Percentiles rank a stretch among this genome's conserved stretches.
Conservation (phyloP, 306 rosid genomes). For the barrel medic (Medicago truncatula) region MtrunA17r5.0-ANR NC_053048.1:23579001-23579500, state of each 20-base stretch:
- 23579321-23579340: constrained; percentile 9
- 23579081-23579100: constrained; percentile 22
- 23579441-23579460: too few relatives aligned
- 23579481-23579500: too few relatives aligned
- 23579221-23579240: constrained; percentile 23
- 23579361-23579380: constrained; percentile 38
- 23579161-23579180: background rate
- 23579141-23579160: constrained; percentile 1
- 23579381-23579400: constrained; percentile 18
- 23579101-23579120: constrained; percentile 37
- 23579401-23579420: constrained; percentile 1
- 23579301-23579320: background rate
- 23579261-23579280: constrained; percentile 47
- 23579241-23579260: constrained; percentile 20
- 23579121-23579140: constrained; percentile 17
- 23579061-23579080: constrained; percentile 28
- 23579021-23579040: constrained; percentile 12
- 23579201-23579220: constrained; percentile 20
- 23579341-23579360: constrained; percentile 30
- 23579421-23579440: constrained; percentile 13
- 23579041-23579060: background rate
- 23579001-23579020: background rate
- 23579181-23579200: constrained; percentile 11
- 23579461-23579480: too few relatives aligned
- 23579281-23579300: constrained; percentile 44